phyloP scores from a whole-genome alignment of 2,329 filamentous ascomycete genomes.

The Fusarium cyanostomum region DNA sequence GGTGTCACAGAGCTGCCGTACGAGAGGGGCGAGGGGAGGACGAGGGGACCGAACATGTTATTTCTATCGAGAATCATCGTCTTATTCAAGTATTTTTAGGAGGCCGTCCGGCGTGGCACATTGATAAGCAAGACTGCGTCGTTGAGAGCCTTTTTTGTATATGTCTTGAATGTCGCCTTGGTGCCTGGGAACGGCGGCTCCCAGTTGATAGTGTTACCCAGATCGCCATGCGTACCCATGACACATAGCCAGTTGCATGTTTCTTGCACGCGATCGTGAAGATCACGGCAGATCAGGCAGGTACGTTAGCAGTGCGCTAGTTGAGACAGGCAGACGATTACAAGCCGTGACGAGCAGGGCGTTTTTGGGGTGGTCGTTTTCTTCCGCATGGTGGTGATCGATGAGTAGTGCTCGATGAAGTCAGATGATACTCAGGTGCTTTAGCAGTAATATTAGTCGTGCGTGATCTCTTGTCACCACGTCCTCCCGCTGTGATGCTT shows the following conservation, averaged over 20 bases:
- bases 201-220: slow-evolving; percentile 73
- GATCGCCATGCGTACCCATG: slow-evolving; percentile 73
- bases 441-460: neutral
- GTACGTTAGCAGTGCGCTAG: slow-evolving; percentile 71
- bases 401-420: slow-evolving; percentile 65
- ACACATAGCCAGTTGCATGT: slow-evolving; percentile 69
- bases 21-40: no score
- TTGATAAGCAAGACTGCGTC: slow-evolving; percentile 72
- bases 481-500: neutral
- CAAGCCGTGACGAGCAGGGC: slow-evolving; percentile 69
- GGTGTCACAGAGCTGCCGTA: no score
- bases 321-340: slow-evolving; percentile 71
- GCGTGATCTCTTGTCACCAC: slow-evolving; percentile 8
- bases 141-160: slow-evolving; percentile 70
- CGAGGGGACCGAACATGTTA: no score
- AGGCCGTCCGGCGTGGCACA: slow-evolving; percentile 69
- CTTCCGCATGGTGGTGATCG: slow-evolving; percentile 69
- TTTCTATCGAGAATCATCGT: no score
- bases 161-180: slow-evolving; percentile 65
- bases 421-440: slow-evolving; percentile 25
- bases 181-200: slow-evolving; percentile 73
- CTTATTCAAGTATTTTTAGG: slow-evolving; percentile 48
- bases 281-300: slow-evolving; percentile 67
- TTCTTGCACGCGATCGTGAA: slow-evolving; percentile 60
- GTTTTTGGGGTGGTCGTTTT: slow-evolving; percentile 64